Conservation (phyloP, 306 rosid species). For the Glycine tomentella region DNA sequence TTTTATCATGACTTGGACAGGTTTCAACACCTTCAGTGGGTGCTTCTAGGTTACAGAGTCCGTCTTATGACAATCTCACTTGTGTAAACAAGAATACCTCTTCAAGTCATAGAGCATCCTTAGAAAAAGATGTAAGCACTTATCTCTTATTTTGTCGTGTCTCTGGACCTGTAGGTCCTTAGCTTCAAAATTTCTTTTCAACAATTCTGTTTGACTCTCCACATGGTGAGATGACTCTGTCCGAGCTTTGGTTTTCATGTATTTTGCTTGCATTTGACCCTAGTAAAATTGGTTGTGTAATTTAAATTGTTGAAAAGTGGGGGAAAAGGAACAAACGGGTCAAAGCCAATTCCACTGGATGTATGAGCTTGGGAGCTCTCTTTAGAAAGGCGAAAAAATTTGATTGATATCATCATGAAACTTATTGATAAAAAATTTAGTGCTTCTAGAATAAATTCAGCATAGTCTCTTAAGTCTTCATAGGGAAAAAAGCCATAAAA, state of each 20-base stretch:
- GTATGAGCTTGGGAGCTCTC: neutral
- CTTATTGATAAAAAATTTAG: neutral
- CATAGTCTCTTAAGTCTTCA: slow-evolving; percentile 2
- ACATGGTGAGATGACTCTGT: neutral
- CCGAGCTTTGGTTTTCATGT: neutral
- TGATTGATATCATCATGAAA: neutral
- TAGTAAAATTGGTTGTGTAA: neutral
- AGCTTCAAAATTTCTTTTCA: neutral
- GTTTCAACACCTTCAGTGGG: slow-evolving; percentile 20
- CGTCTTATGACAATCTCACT: neutral
- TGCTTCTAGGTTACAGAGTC: slow-evolving; percentile 14
- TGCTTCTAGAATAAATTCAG: neutral
- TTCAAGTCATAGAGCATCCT: slow-evolving; percentile 11
- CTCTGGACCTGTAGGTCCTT: neutral
- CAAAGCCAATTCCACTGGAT: neutral
- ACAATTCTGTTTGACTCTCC: neutral
- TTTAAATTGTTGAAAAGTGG: neutral
- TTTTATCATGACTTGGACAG: slow-evolving; percentile 13
- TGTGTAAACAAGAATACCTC: neutral
- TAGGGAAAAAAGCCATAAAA: neutral
- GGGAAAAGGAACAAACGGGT: neutral
- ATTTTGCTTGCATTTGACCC: neutral
- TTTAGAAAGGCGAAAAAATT: neutral
- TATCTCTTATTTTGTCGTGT: neutral
- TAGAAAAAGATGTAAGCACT: slow-evolving; percentile 30